Conservation (phyloP, 2,329 filamentous ascomycete species). For the Metarhizium robertsii region DNA sequence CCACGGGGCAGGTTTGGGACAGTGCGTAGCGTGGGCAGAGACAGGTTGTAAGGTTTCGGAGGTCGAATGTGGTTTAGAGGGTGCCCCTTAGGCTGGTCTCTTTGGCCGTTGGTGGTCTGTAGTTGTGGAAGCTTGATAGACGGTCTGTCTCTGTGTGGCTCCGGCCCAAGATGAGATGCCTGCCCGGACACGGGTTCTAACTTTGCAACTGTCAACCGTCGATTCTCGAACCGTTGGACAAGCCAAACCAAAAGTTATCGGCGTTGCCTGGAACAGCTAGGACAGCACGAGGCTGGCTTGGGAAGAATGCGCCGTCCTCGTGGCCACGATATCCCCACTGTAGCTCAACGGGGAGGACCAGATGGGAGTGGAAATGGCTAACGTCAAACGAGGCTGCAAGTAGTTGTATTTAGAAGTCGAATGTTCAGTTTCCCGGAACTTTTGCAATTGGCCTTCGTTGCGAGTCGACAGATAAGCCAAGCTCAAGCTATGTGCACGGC, state of each 20-base stretch:
- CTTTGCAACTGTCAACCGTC: neutral
- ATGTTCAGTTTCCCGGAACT: no score
- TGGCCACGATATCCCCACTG: neutral
- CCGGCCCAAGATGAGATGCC: neutral
- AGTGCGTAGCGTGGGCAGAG: conserved; percentile 1
- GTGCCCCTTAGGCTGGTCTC: neutral
- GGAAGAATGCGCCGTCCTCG: neutral
- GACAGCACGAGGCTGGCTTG: neutral
- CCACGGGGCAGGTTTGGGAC: conserved; percentile 1
- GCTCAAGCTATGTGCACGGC: neutral
- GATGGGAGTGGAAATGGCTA: neutral
- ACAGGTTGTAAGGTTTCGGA: conserved; percentile 3
- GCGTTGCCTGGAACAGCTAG: conserved; percentile 1
- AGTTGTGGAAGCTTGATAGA: neutral
- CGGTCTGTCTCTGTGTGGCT: neutral
- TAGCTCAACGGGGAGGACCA: neutral
- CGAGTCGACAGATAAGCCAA: neutral
- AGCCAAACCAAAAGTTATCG: neutral
- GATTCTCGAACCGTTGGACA: neutral
- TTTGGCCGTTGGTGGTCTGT: neutral
- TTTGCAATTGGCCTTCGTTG: neutral
- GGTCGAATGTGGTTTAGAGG: conserved; percentile 3
- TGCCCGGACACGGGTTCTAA: neutral
- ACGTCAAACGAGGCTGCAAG: neutral
- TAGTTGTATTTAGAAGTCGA: no score